Evolutionary conservation across 1,284 basidiomycete species (phyloP), one percentile per base, ranked within the genome.

Genomic region (Ceratobasidium sp.): DNA sequence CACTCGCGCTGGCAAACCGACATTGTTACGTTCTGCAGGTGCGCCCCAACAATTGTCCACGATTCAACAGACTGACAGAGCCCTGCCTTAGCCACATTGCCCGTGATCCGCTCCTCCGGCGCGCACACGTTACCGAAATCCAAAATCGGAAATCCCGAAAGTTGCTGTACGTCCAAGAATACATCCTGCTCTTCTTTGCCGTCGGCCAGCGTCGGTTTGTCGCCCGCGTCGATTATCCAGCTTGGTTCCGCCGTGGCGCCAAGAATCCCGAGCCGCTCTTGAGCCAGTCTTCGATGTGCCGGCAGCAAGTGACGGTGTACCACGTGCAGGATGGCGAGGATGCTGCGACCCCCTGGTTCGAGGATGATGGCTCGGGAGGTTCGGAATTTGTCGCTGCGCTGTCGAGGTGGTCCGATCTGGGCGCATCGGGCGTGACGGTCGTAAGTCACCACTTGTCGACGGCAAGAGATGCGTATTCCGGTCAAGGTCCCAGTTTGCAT

Each of bases 1-100:
- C 31, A 65, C 35, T 22, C 49, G 7, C 34, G 62, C 22, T 53
- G 62, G 62, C 34, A 65, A 25, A 65, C 62, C 47, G 62, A 65
- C 43, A 65, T 65, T 22, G 62, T 65, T 6, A 65, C 62, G 25
- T 65, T 65, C 38, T 52, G 62, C 62, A 65, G 62, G 62, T 65
- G 8, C 3, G 47, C 29, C 31, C 35, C 22, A 38, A 25, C 20
- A 25, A 13, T 3, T 22, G 8, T 3, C n/a, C 38, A 22, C 25
- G 27, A 43, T 49, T 17, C 50, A 31, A 20, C 13, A 7, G 25
- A 38, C 32, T 25, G 20, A 38, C 49, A 2, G 40, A 22, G 20
- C 15, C 27, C 13, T 53, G 17, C 20, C 22, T 25, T 22, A 65
- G 62, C 35, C 62, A 65, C 10, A 65, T 53, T 25, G 20, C 47